These are phyloP conservation scores for Calonectria pseudoturangicola DNA, from an alignment of 2,329 filamentous ascomycete species.

Conservation along the genomic window DNA sequence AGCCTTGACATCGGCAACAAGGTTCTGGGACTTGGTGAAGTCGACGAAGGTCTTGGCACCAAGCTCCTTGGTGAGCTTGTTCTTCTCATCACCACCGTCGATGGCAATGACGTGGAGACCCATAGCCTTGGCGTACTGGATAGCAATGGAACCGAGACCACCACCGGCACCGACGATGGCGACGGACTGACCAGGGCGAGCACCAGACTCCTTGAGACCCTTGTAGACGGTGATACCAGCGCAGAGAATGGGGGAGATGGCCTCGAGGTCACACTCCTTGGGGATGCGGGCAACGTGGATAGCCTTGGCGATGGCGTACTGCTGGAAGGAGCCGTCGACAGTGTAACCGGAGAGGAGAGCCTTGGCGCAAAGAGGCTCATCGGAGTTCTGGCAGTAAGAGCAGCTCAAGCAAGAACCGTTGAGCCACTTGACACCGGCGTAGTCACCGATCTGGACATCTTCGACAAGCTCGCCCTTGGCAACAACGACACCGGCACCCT, in stretches of 20 bases:
- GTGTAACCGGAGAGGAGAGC: conserved; percentile 91
- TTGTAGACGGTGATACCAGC: conserved; percentile 93
- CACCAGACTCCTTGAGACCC: conserved; percentile 89
- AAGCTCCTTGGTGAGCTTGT: conserved; percentile 79
- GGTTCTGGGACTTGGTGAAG: conserved; percentile 83
- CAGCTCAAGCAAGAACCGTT: conserved; percentile 91
- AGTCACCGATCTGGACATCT: conserved; percentile 87
- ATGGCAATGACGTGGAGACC: conserved; percentile 87
- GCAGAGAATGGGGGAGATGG: conserved; percentile 87
- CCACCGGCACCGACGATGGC: conserved; percentile 92
- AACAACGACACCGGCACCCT: conserved; percentile 89
- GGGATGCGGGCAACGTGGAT: conserved; percentile 89
- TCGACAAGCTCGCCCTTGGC: conserved; percentile 84
- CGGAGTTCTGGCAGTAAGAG: conserved; percentile 85
- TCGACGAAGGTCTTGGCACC: conserved; percentile 87
- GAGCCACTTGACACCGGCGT: conserved; percentile 94
- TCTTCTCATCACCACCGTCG: conserved; percentile 89
- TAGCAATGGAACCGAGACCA: conserved; percentile 85
- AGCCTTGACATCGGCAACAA: conserved; percentile 89
- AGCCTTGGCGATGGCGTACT: conserved; percentile 92
- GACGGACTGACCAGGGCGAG: conserved; percentile 83
- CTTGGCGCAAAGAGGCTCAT: conserved; percentile 88
- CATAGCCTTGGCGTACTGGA: conserved; percentile 95
- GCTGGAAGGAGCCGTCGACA: conserved; percentile 94
- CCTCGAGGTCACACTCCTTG: conserved; percentile 84